phyloP scores from a whole-genome alignment of 1,284 basidiomycete genomes.

The Ustilago vetiveriae region DNA sequence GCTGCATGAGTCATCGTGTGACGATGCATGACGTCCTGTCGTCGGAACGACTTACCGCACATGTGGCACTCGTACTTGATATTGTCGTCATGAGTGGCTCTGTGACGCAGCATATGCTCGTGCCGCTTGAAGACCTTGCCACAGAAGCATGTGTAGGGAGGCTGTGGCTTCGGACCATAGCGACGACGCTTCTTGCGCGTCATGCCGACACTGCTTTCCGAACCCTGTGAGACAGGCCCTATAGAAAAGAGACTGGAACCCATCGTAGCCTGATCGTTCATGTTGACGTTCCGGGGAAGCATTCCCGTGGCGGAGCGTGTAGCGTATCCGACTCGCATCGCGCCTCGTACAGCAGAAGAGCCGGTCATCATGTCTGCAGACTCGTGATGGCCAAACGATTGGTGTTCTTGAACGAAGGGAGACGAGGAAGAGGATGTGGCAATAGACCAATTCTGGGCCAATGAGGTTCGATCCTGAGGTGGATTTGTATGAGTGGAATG shows the following conservation, averaged over 20 bases:
- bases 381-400: slow-evolving; percentile 6
- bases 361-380: not conserved
- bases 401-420: not conserved
- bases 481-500: slow-evolving; percentile 5
- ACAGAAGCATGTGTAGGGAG: slow-evolving; percentile 45
- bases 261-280: slow-evolving; percentile 1
- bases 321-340: slow-evolving; percentile 10
- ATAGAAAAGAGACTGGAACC: slow-evolving; percentile 1
- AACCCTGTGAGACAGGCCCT: not conserved
- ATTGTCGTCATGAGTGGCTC: slow-evolving; percentile 44
- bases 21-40: slow-evolving; percentile 51
- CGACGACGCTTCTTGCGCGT: slow-evolving; percentile 38
- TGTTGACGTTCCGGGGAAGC: slow-evolving; percentile 4
- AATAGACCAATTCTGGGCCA: slow-evolving; percentile 3
- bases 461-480: slow-evolving; percentile 7
- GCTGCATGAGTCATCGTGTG: slow-evolving; percentile 45
- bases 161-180: slow-evolving; percentile 41
- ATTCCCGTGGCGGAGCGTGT: slow-evolving; percentile 19
- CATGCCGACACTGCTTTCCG: not conserved
- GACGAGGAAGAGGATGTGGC: slow-evolving; percentile 2
- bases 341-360: not conserved
- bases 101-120: slow-evolving; percentile 50
- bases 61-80: slow-evolving; percentile 49
- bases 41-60: slow-evolving; percentile 46
- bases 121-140: slow-evolving; percentile 49